Evolutionary conservation across 768 basidiomycete genomes (phyloP).

Genomic region (Hygrophoropsis aurantiaca): DNA sequence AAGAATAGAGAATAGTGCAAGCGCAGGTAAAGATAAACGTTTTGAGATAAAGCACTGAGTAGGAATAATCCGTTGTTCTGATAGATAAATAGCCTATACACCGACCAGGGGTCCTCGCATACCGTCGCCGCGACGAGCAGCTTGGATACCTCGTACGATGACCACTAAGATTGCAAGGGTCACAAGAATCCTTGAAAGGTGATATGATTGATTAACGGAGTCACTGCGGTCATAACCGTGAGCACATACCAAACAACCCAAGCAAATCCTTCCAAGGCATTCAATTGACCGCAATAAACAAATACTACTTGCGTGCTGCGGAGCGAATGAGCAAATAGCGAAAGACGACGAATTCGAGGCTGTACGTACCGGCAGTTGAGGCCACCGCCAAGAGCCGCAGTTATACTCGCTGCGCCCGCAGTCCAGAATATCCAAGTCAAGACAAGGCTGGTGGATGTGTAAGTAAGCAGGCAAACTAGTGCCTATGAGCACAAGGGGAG

Average conservation of each 20-base stretch:
- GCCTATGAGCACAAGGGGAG: constrained; percentile 2
- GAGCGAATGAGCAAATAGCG: not conserved
- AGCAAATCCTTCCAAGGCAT: constrained; percentile 72
- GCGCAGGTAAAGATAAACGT: not conserved
- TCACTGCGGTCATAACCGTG: not conserved
- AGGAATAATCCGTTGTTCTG: too few species aligned
- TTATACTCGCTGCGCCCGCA: constrained; percentile 70
- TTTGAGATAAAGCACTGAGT: not conserved
- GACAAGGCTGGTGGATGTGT: constrained; percentile 44
- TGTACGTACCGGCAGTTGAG: constrained; percentile 62
- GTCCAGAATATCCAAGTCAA: constrained; percentile 81
- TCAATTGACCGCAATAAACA: constrained; percentile 73
- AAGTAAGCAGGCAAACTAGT: constrained; percentile 2
- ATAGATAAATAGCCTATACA: constrained; percentile 15
- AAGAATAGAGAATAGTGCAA: not conserved
- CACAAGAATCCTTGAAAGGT: constrained; percentile 54
- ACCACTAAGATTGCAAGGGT: constrained; percentile 61
- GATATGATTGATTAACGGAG: not conserved
- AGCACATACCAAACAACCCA: constrained; percentile 73
- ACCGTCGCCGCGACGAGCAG: constrained; percentile 68
- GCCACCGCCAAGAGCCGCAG: constrained; percentile 63
- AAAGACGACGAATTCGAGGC: not conserved
- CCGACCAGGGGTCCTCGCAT: constrained; percentile 57
- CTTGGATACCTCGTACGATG: constrained; percentile 57
- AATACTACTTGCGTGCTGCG: constrained; percentile 42